These are phyloP conservation scores for Brassica carinata DNA, from an alignment of 345 rosid genomes.

Conservation along the genomic window DNA sequence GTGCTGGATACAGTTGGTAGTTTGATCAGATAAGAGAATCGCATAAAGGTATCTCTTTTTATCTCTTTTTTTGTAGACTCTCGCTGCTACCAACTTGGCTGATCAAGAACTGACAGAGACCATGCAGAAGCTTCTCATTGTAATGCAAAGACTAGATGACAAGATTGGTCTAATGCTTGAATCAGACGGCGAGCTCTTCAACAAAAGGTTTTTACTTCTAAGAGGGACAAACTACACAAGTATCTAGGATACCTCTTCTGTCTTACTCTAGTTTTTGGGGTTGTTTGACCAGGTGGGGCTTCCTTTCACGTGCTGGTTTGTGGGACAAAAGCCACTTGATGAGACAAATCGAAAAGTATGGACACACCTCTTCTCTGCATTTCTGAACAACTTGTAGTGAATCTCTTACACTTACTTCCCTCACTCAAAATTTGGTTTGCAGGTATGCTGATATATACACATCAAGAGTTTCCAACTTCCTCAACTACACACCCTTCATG, in stretches of 20 bases:
- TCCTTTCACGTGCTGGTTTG: constrained; percentile 86
- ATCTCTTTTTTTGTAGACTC: constrained; percentile 54
- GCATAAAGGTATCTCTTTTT: background rate
- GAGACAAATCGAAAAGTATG: constrained; percentile 92
- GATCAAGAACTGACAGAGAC: constrained; percentile 86
- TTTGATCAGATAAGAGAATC: background rate
- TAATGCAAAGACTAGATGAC: constrained; percentile 91
- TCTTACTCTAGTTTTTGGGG: constrained; percentile 7
- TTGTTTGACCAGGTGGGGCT: constrained; percentile 75
- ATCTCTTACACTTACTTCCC: constrained; percentile 2
- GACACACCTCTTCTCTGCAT: constrained; percentile 8
- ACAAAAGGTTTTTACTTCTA: constrained; percentile 54
- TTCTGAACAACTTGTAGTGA: background rate
- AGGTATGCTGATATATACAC: constrained; percentile 97
- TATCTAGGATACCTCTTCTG: background rate
- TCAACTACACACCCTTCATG: constrained; percentile 89
- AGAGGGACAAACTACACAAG: background rate
- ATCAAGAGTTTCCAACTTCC: constrained; percentile 90
- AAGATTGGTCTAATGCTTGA: constrained; percentile 88
- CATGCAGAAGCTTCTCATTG: constrained; percentile 88
- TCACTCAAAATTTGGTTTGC: constrained; percentile 22
- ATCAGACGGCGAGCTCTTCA: constrained; percentile 88
- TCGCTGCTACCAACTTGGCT: constrained; percentile 86
- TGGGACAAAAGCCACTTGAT: constrained; percentile 99
- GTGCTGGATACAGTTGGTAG: background rate